Evolutionary conservation across 495 filamentous ascomycete genomes (phyloP).

Genomic region (Daldinia caldariorum): DNA sequence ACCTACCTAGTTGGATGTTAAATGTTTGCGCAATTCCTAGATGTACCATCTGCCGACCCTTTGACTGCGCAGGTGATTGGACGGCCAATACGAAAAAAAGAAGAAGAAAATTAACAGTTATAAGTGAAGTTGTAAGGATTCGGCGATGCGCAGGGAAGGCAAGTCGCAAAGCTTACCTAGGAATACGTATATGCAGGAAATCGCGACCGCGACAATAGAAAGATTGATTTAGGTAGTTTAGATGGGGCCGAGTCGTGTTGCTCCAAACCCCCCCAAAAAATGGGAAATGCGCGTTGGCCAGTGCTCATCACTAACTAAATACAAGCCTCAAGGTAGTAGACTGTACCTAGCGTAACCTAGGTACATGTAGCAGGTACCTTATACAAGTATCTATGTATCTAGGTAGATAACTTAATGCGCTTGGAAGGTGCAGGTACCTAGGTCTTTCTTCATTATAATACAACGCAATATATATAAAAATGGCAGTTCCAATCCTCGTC

Average conservation of each 20-base stretch:
- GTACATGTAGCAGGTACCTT: no score
- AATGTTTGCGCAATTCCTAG: neutral
- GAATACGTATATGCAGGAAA: neutral
- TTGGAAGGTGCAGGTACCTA: no score
- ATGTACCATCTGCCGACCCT: neutral
- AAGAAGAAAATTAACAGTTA: neutral
- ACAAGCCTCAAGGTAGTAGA: no score
- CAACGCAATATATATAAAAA: no score
- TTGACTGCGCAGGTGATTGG: neutral
- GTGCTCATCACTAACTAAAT: constrained; percentile 18
- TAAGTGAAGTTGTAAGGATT: neutral
- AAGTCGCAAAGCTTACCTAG: neutral
- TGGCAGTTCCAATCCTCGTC: no score
- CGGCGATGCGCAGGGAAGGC: constrained; percentile 14
- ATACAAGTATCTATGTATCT: no score
- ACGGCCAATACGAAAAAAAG: neutral
- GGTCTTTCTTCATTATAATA: no score
- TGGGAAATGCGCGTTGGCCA: constrained; percentile 20
- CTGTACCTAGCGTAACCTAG: no score
- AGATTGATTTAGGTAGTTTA: constrained; percentile 14
- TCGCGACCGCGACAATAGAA: constrained; percentile 24
- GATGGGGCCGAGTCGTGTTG: constrained; percentile 31
- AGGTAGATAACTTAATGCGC: neutral
- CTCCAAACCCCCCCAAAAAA: no score
- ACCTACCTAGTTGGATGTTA: neutral